Percentiles rank a stretch among this genome's conserved stretches.
phyloP scores from a whole-genome alignment of 129 eudicot species.

The Smallanthus sonchifolius region DNA sequence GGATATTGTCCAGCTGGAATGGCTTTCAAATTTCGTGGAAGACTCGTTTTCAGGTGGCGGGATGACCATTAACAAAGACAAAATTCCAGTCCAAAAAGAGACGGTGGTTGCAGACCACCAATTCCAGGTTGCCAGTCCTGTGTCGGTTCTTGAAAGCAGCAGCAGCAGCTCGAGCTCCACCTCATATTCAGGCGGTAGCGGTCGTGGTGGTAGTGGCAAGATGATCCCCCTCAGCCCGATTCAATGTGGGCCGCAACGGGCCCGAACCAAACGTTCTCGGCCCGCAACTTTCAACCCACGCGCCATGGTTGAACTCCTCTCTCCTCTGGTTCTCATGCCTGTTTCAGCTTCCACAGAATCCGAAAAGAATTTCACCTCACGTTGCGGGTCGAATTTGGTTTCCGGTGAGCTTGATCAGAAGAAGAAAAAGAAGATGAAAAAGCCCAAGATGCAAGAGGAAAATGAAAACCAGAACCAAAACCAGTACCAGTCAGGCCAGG shows the following conservation, averaged over 20 bases:
- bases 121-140: slow-evolving; percentile 73
- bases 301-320: slow-evolving; percentile 49
- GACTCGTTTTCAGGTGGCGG: slow-evolving; percentile 86
- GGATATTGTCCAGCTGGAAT: slow-evolving; percentile 83
- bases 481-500: slow-evolving; percentile 32
- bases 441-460: slow-evolving; percentile 30
- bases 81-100: slow-evolving; percentile 32
- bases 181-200: slow-evolving; percentile 38
- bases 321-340: slow-evolving; percentile 36
- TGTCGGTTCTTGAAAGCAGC: slow-evolving; percentile 92
- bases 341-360: slow-evolving; percentile 37
- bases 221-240: slow-evolving; percentile 52
- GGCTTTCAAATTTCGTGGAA: slow-evolving; percentile 91
- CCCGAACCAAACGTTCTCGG: slow-evolving; percentile 90
- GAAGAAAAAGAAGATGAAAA: slow-evolving; percentile 60
- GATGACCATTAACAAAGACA: slow-evolving; percentile 48
- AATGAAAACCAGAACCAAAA: slow-evolving; percentile 16
- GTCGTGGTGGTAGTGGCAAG: slow-evolving; percentile 25
- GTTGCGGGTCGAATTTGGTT: slow-evolving; percentile 17
- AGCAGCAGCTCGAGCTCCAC: slow-evolving; percentile 64
- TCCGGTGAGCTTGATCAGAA: slow-evolving; percentile 28
- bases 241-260: slow-evolving; percentile 67
- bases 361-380: slow-evolving; percentile 52
- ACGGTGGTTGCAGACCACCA: slow-evolving; percentile 30
- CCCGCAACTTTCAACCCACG: slow-evolving; percentile 73